Evolutionary conservation across 176 grass and related monocot genomes (phyloP).

Genomic region (Rhynchospora tenuis): DNA sequence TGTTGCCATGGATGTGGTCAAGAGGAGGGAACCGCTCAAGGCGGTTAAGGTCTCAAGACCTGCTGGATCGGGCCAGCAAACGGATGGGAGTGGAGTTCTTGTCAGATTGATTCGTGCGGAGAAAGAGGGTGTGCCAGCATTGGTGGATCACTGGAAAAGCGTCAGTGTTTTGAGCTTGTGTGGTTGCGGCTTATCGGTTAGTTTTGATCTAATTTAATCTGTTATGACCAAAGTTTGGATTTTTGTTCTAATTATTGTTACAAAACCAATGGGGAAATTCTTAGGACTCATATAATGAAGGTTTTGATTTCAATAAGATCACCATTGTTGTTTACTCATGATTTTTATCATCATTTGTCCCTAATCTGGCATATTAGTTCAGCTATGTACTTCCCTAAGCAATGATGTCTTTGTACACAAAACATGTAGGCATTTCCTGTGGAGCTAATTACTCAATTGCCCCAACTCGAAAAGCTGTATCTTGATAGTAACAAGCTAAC

Average conservation of each 20-base stretch:
- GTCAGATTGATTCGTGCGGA: constrained; percentile 63
- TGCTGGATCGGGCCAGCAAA: constrained; percentile 54
- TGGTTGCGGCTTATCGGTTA: constrained; percentile 81
- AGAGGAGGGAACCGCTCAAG: constrained; percentile 65
- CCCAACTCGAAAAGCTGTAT: constrained; percentile 86
- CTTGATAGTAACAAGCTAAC: constrained; percentile 87
- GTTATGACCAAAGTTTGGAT: neutral
- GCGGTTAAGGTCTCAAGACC: constrained; percentile 59
- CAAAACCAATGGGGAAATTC: neutral
- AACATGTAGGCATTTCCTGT: constrained; percentile 69
- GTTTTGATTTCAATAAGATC: neutral
- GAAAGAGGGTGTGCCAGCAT: constrained; percentile 44
- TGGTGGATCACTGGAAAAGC: constrained; percentile 81
- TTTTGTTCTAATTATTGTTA: neutral
- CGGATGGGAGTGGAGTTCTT: constrained; percentile 67
- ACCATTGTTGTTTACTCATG: neutral
- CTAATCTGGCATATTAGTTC: neutral
- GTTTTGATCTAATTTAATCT: constrained; percentile 19
- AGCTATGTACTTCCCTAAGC: neutral
- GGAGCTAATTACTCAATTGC: constrained; percentile 64
- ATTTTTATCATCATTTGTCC: constrained; percentile 8
- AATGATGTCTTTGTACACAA: neutral
- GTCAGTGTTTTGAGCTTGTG: constrained; percentile 51
- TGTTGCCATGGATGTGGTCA: constrained; percentile 69
- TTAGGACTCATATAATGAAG: neutral